Evolutionary conservation across 345 rosid genomes (phyloP).

Genomic region (Garcia nutans): DNA sequence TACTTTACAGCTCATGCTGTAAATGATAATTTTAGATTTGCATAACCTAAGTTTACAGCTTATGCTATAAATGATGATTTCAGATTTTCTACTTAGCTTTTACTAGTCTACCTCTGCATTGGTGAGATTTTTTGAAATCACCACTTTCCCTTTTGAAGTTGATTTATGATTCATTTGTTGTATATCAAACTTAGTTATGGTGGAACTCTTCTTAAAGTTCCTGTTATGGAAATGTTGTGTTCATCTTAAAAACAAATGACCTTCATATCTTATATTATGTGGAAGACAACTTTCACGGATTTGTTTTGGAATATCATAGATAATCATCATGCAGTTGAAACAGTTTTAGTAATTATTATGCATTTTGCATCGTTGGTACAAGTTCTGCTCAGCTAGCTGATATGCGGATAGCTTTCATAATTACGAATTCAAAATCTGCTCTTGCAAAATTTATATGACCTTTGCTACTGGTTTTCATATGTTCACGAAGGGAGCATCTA

Average conservation of each 20-base stretch:
- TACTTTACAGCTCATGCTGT: background rate
- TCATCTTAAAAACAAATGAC: background rate
- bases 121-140: background rate
- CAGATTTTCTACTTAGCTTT: background rate
- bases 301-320: background rate
- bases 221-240: background rate
- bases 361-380: constrained; percentile 3
- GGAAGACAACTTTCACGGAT: background rate
- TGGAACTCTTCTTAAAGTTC: background rate
- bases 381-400: background rate
- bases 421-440: background rate
- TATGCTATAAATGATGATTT: background rate
- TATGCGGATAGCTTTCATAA: background rate
- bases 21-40: too few relatives aligned
- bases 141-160: background rate
- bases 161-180: background rate
- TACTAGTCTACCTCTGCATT: background rate
- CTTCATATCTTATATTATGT: background rate
- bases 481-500: constrained; percentile 6
- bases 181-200: background rate
- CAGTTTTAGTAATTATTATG: background rate
- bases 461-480: constrained; percentile 2
- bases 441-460: constrained; percentile 3
- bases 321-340: background rate
- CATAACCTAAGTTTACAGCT: background rate